A percentile compares a stretch with the other conserved stretches of the same genome.
These are phyloP conservation scores for Wickerhamiella azymoides DNA, from an alignment of 805 yeast genomes.

Conservation along the genomic window DNA sequence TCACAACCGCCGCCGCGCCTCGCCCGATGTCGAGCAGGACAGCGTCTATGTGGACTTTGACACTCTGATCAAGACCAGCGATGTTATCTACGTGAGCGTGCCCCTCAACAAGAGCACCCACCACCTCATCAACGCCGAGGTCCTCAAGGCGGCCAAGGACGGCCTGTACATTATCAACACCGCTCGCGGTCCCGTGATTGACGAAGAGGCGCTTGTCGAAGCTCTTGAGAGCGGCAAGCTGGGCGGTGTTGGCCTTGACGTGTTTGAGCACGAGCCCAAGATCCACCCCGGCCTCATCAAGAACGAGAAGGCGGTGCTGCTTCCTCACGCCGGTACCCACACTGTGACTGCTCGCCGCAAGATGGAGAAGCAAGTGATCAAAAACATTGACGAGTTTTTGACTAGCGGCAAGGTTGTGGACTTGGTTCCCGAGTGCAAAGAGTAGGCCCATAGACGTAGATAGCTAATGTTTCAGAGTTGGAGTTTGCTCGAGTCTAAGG, in stretches of 20 bases:
- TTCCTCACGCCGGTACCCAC: slow-evolving; percentile 43
- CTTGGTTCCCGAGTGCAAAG: slow-evolving; percentile 59
- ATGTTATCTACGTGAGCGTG: slow-evolving; percentile 36
- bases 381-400: slow-evolving; percentile 47
- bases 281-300: slow-evolving; percentile 34
- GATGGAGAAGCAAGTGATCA: slow-evolving; percentile 71
- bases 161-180: slow-evolving; percentile 44
- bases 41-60: slow-evolving; percentile 35
- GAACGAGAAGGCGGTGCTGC: slow-evolving; percentile 34
- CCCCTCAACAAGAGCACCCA: slow-evolving; percentile 42
- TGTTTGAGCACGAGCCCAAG: slow-evolving; percentile 46
- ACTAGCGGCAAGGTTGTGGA: slow-evolving; percentile 54
- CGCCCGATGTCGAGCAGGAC: slow-evolving; percentile 35
- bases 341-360: slow-evolving; percentile 34
- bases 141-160: slow-evolving; percentile 36
- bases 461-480: not conserved
- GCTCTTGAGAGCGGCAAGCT: slow-evolving; percentile 38
- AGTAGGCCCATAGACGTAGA: not conserved
- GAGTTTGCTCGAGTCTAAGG: too few species aligned
- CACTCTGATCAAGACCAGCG: slow-evolving; percentile 34
- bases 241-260: slow-evolving; percentile 43
- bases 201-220: slow-evolving; percentile 36
- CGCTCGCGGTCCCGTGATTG: slow-evolving; percentile 48
- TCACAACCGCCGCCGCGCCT: slow-evolving; percentile 36
- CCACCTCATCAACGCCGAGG: slow-evolving; percentile 34